Conservation (phyloP, 2,329 filamentous ascomycete species). For the Ophiocordyceps camponoti-floridani region DNA sequence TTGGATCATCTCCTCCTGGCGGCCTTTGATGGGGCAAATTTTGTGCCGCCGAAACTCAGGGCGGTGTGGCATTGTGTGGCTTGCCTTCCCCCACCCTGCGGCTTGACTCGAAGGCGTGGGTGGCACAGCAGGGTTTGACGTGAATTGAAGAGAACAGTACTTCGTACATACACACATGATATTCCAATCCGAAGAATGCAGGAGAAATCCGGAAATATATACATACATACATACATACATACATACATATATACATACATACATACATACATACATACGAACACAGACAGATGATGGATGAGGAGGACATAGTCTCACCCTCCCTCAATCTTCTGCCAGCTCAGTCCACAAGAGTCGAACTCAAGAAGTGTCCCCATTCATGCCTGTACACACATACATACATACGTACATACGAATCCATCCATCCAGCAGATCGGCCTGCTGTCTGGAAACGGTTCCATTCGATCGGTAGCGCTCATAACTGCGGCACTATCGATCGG, state of each 20-base stretch:
- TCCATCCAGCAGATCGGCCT: not conserved
- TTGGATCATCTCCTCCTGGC: not conserved
- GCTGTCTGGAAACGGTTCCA: not conserved
- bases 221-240: too few species aligned
- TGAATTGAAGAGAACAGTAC: not conserved
- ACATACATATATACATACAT: too few species aligned
- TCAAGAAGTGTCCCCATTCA: not conserved
- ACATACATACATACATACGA: too few species aligned
- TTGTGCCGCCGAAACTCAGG: constrained; percentile 4
- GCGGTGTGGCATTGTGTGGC: not conserved
- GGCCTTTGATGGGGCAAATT: constrained; percentile 16
- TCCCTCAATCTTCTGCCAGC: too few species aligned
- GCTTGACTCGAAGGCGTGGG: not conserved
- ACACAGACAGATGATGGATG: too few species aligned
- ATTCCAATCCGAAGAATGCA: not conserved
- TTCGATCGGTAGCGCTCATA: too few species aligned
- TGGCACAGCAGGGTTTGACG: not conserved
- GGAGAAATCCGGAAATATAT: too few species aligned
- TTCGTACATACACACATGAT: not conserved
- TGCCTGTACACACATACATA: too few species aligned
- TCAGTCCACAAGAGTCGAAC: too few species aligned
- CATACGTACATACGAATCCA: too few species aligned
- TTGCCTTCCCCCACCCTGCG: not conserved
- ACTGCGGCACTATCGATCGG: not conserved
- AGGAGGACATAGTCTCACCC: too few species aligned